Base-by-base conservation (phyloP, 192 early-diverging fungal genomes). In the Rhizophagus clarus region DNA sequence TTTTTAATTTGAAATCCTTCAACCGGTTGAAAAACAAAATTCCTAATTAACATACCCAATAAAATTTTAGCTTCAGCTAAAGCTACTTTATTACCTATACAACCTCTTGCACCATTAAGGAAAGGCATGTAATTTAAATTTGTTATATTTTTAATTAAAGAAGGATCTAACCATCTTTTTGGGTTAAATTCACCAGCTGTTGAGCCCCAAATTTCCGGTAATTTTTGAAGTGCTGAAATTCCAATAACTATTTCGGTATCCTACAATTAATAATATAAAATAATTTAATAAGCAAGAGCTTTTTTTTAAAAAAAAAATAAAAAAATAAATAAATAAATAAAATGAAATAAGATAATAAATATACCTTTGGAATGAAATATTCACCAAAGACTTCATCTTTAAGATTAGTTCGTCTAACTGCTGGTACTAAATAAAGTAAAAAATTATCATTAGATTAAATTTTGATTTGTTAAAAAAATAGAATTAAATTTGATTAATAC, bases 41-140 rank as follows among this genome's bases (percentile, higher is more conserved):
- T 74, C 28, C 72, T 74, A 17, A 74, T 74, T n/a, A 74, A 60
- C 24, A 56, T 20, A 14, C 47, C 42, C 24, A 91, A 42, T 9
- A 90, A 61, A 40, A 90, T 80, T 82, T 91, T 91, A 64, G 87
- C 82, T 81, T 91, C 90, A 26, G 86, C 83, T 74, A 85, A 68
- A 60, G 90, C 90, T 77, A 91, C 87, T 75, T 82, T 84, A 64
- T 84, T 80, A 12, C 89, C 90, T 29, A 91, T 90, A 49, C 90
- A 90, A 34, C 86, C 84, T 11, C 89, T 67, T 24, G 83, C 81
- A 14, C 90, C 90, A 4, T 86, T 84, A 56, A 84, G 66, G 68
- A 91, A 91, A 0, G 90, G 88, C 11, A 73, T 12, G 24, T 82
- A 86, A 3, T 79, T 79, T 77, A 75, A 83, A 40, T 67, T 70